Evolutionary conservation across 257 asterid genomes (phyloP).

Genomic region (Solanum medicagineum): DNA sequence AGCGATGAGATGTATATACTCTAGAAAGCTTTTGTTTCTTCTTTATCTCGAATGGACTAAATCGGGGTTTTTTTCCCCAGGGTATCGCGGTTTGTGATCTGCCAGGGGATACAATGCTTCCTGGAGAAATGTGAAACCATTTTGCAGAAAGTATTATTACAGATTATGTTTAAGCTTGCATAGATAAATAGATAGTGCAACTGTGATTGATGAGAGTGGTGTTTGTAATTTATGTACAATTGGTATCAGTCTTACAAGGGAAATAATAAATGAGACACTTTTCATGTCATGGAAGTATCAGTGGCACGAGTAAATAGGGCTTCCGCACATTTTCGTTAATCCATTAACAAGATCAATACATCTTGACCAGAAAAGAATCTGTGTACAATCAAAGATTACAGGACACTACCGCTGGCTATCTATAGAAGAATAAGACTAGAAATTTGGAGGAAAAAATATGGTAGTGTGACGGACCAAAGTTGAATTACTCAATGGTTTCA

Average conservation of each 20-base stretch:
- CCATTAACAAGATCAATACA: background rate
- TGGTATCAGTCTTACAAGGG: background rate
- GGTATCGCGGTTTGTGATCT: constrained; percentile 94
- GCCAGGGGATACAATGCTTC: constrained; percentile 97
- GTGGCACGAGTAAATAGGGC: too few species aligned
- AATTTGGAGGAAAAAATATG: background rate
- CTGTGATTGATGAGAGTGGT: background rate
- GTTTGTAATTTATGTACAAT: background rate
- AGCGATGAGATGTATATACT: background rate
- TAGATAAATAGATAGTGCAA: background rate
- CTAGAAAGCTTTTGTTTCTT: background rate
- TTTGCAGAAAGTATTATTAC: background rate
- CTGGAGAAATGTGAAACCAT: constrained; percentile 69
- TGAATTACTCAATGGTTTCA: background rate
- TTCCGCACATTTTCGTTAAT: too few species aligned
- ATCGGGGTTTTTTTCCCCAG: constrained; percentile 1
- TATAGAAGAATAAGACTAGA: background rate
- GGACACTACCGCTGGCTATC: background rate
- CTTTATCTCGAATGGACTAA: background rate
- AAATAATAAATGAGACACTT: background rate
- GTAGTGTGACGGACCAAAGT: background rate
- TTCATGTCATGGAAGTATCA: background rate
- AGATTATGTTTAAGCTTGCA: background rate
- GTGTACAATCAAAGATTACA: background rate
- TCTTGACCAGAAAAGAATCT: background rate